Conservation (phyloP, 257 asterid species). For the Solanum gracilifrons region DNA sequence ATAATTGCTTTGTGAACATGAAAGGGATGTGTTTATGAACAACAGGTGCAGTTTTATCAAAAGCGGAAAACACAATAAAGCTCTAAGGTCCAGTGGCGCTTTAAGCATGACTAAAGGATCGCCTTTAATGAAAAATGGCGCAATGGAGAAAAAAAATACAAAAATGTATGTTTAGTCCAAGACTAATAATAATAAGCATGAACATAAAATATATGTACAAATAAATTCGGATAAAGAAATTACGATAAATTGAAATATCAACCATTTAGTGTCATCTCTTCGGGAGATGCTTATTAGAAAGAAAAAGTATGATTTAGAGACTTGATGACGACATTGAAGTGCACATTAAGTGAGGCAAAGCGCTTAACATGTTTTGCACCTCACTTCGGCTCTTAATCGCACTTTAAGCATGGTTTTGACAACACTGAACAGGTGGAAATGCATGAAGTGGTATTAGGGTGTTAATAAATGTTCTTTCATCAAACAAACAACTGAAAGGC, state of each 20-base stretch:
- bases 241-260: background rate
- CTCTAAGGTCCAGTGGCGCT: background rate
- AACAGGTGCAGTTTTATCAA: background rate
- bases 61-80: background rate
- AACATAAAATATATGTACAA: background rate
- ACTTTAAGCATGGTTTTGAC: background rate
- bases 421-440: background rate
- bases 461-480: background rate
- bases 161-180: background rate
- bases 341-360: background rate
- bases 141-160: background rate
- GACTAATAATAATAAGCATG: background rate
- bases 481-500: background rate
- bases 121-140: background rate
- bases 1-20: background rate
- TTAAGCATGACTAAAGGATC: background rate
- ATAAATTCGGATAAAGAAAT: background rate
- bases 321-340: background rate
- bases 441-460: background rate
- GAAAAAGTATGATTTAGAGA: background rate
- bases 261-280: background rate
- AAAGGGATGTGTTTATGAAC: background rate
- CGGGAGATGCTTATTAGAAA: background rate
- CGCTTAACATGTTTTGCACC: background rate
- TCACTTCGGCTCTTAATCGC: background rate